phyloP scores from a whole-genome alignment of 2,329 filamentous ascomycete species.

The Ciborinia camelliae region DNA sequence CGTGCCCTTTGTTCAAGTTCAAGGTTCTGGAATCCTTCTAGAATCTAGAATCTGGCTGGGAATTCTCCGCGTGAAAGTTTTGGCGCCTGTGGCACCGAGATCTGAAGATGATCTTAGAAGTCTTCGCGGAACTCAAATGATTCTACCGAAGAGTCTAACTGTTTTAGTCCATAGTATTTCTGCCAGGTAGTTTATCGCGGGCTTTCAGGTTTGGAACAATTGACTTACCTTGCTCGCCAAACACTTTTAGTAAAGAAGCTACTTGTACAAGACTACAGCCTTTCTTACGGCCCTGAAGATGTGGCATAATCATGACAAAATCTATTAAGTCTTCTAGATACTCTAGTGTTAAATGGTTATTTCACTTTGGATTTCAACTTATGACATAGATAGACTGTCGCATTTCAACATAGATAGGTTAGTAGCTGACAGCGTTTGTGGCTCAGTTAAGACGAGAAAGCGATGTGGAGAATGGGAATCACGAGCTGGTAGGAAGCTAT shows the following conservation, averaged over 20 bases:
- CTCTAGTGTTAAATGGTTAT: background rate
- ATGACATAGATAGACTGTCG: background rate
- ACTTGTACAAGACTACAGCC: background rate
- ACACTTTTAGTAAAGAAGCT: background rate
- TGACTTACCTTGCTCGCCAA: background rate
- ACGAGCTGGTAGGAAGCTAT: no score
- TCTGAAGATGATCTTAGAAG: background rate
- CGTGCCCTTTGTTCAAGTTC: background rate
- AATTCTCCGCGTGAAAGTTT: background rate
- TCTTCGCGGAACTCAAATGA: background rate
- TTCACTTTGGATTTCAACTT: background rate
- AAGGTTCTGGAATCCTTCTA: background rate
- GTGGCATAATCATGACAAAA: background rate
- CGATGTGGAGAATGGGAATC: background rate
- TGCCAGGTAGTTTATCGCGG: background rate
- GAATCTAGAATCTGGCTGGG: background rate
- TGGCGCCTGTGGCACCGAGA: background rate
- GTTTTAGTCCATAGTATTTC: background rate
- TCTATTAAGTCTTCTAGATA: slow-evolving; percentile 13
- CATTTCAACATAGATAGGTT: background rate
- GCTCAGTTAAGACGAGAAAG: background rate
- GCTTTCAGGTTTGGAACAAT: background rate
- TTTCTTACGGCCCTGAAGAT: background rate
- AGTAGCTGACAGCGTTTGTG: background rate
- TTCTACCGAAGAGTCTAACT: background rate